Percentiles rank a stretch among this genome's conserved stretches.
Evolutionary conservation across 768 basidiomycete genomes (phyloP).

Genomic region (Lactarius sanguifluus): DNA sequence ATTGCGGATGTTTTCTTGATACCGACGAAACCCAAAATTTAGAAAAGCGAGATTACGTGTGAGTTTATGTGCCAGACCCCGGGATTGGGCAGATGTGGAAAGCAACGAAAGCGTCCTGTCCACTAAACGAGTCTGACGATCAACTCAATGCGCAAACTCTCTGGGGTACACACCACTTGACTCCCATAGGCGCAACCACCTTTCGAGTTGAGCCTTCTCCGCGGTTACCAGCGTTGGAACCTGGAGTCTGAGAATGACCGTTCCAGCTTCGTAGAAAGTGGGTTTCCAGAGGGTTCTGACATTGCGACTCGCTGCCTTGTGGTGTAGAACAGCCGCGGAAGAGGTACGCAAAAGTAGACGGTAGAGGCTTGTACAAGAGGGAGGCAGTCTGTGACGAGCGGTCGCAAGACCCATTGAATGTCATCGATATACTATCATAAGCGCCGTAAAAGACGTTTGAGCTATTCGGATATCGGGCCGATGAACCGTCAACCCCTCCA

Average conservation of each 20-base stretch:
- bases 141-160: background rate
- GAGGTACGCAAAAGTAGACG: slow-evolving; percentile 26
- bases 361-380: slow-evolving; percentile 25
- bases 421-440: background rate
- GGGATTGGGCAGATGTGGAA: slow-evolving; percentile 58
- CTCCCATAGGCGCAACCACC: slow-evolving; percentile 25
- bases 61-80: slow-evolving; percentile 60
- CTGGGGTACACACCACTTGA: slow-evolving; percentile 15
- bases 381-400: slow-evolving; percentile 12
- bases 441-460: background rate
- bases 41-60: slow-evolving; percentile 55
- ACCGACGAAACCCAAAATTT: slow-evolving; percentile 37
- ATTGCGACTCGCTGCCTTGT: slow-evolving; percentile 18
- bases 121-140: slow-evolving; percentile 42
- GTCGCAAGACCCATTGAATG: background rate
- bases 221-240: background rate
- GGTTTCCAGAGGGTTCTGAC: slow-evolving; percentile 25
- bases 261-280: slow-evolving; percentile 25
- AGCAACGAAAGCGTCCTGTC: slow-evolving; percentile 65
- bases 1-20: slow-evolving; percentile 17
- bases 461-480: slow-evolving; percentile 6
- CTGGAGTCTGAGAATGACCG: slow-evolving; percentile 17
- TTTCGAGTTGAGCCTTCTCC: slow-evolving; percentile 19
- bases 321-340: slow-evolving; percentile 27
- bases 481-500: background rate